phyloP scores from a whole-genome alignment of 805 yeast genomes.

The Kurtzmaniella fragi region DNA sequence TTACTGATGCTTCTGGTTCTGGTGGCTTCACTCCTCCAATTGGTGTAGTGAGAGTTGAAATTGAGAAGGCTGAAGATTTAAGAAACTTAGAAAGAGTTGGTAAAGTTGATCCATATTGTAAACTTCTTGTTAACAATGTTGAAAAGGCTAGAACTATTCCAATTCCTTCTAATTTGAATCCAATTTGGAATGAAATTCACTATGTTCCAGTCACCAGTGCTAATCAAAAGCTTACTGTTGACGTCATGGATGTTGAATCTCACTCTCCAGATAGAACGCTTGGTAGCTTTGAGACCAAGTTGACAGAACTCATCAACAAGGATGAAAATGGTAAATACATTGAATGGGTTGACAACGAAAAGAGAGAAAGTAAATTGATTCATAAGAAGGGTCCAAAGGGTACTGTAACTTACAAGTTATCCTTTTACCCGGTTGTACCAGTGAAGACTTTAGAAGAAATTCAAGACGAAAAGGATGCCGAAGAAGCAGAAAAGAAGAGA shows the following conservation, averaged over 20 bases:
- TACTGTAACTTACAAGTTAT: conserved; percentile 59
- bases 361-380: conserved; percentile 58
- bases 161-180: conserved; percentile 61
- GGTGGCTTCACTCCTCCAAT: conserved; percentile 91
- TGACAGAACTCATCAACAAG: conserved; percentile 62
- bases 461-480: conserved; percentile 43
- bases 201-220: conserved; percentile 81
- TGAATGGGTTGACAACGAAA: conserved; percentile 51
- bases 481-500: conserved; percentile 20
- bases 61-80: conserved; percentile 68
- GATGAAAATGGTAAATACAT: conserved; percentile 59
- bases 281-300: conserved; percentile 72
- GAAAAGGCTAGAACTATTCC: conserved; percentile 75
- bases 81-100: conserved; percentile 87
- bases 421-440: conserved; percentile 81
- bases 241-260: conserved; percentile 87
- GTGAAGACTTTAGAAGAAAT: conserved; percentile 75
- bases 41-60: conserved; percentile 76
- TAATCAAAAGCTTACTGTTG: conserved; percentile 76
- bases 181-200: conserved; percentile 79
- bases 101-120: conserved; percentile 85
- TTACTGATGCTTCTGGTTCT: conserved; percentile 61
- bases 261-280: conserved; percentile 78
- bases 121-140: conserved; percentile 72
- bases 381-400: conserved; percentile 85